phyloP scores from a whole-genome alignment of 768 basidiomycete species.

The Phylloporus arenicola region DNA sequence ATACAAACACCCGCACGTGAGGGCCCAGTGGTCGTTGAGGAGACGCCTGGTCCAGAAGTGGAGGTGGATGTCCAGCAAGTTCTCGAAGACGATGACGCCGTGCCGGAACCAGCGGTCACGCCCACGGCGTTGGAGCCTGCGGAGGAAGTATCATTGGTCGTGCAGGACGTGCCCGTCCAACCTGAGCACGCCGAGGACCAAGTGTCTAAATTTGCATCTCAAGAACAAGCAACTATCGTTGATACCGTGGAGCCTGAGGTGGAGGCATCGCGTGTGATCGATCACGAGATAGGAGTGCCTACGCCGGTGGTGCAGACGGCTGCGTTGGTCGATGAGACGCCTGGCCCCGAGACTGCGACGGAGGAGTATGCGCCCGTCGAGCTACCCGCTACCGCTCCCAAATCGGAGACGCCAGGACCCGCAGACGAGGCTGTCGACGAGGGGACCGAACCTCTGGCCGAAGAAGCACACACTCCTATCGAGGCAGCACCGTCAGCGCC shows the following conservation, averaged over 20 bases:
- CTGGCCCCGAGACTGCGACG: not conserved
- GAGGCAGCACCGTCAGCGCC: constrained; percentile 8
- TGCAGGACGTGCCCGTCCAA: not conserved
- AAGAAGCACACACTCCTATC: not conserved
- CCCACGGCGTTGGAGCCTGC: constrained; percentile 2
- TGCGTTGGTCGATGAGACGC: constrained; percentile 6
- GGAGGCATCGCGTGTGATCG: not conserved
- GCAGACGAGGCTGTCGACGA: not conserved
- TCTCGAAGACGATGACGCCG: not conserved
- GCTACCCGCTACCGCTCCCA: not conserved
- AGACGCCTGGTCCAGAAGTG: constrained; percentile 11
- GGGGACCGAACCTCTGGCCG: not conserved
- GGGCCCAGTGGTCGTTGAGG: constrained; percentile 9
- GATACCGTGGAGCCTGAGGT: not conserved
- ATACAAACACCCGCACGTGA: constrained; percentile 12
- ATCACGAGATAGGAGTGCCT: not conserved
- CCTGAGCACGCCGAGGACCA: constrained; percentile 6
- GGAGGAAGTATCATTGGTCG: not conserved
- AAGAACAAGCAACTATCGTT: not conserved
- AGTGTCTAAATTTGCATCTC: not conserved
- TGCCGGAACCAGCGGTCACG: not conserved
- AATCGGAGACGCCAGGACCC: too few relatives aligned
- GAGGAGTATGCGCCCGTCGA: not conserved
- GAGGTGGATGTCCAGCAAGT: not conserved
- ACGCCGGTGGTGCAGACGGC: not conserved